Base-by-base conservation (phyloP, 2,329 filamentous ascomycete species). In the Eutypella sp. region DNA sequence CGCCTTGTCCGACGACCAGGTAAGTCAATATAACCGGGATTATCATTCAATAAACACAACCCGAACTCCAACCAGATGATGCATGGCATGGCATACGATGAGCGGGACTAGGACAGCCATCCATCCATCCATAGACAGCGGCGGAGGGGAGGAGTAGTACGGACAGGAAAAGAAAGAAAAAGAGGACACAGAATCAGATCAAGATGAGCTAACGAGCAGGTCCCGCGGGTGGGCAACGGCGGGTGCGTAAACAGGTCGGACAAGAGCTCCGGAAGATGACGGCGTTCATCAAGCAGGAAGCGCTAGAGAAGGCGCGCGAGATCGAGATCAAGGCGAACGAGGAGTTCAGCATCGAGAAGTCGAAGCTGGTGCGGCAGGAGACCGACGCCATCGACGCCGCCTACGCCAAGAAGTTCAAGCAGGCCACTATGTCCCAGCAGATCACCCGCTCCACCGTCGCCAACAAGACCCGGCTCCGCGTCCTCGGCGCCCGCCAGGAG, bases 181-280 rank as follows among this genome's bases (percentile, higher is more conserved):
- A 20, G n/a, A 41, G 19, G 10, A 43, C 38, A 33, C 23, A 16
- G 43, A 20, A 13, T 7, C 7, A 13, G 25, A 7, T 29, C 23
- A 16, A 43, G 24, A 13, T 7, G 13, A 13, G 25, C 25, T 29
- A 29, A 29, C 25, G 25, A 29, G 25, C 13, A 29, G 25, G 25
- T 29, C 25, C 25, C 25, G 25, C 8, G 25, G 25, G 25, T 29
- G 25, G 25, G 25, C 8, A 13, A 8, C 7, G 25, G 25, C 13
- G 25, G 7, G 13, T 29, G 25, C 13, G 25, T 29, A 52, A 41
- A 53, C 68, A 97, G 90, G 93, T 99, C 79, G 85, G 88, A 73
- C 85, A 89, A 73, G 93, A 99, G 83, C 88, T 99, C 73, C 91
- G 89, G 79, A 99, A 99, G 82, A 99, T 99, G 93, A 97, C 93